Conservation (phyloP, 257 asterid genomes). For the Coffea eugenioides region DNA sequence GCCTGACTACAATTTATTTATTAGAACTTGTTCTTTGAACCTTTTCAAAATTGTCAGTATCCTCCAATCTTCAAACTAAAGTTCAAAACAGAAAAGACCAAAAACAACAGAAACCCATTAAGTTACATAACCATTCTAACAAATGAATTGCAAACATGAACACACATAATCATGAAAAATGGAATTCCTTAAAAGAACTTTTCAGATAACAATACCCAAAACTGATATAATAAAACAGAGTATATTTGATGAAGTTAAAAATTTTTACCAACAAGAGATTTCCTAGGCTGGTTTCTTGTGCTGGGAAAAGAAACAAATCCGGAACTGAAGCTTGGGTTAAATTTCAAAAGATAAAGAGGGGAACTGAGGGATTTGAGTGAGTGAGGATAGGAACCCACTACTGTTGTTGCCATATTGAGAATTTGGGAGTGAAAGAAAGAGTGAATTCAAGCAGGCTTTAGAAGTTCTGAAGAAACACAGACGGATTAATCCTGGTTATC, state of each 20-base stretch:
- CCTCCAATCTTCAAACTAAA: neutral
- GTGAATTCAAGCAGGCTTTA: neutral
- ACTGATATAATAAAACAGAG: neutral
- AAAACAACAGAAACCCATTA: neutral
- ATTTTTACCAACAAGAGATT: slow-evolving; percentile 42
- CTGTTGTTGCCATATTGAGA: slow-evolving; percentile 27
- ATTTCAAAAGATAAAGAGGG: slow-evolving; percentile 33
- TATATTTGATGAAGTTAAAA: neutral
- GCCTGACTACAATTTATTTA: neutral
- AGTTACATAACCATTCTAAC: neutral
- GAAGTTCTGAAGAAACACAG: neutral
- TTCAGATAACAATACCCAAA: neutral
- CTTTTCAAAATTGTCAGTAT: neutral
- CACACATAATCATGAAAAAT: neutral
- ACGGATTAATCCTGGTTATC: neutral
- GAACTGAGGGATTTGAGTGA: slow-evolving; percentile 28
- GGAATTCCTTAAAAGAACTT: neutral
- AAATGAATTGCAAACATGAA: neutral
- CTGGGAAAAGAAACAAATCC: slow-evolving; percentile 36
- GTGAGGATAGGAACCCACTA: slow-evolving; percentile 16
- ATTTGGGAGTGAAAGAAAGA: slow-evolving; percentile 13
- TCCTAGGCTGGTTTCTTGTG: slow-evolving; percentile 36
- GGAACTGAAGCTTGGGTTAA: slow-evolving; percentile 37
- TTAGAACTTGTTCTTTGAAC: neutral
- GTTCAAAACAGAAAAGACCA: neutral